Evolutionary conservation across 2,329 filamentous ascomycete genomes (phyloP), one percentile per base, ranked within the genome.

Genomic region (Ascochyta pisi): DNA sequence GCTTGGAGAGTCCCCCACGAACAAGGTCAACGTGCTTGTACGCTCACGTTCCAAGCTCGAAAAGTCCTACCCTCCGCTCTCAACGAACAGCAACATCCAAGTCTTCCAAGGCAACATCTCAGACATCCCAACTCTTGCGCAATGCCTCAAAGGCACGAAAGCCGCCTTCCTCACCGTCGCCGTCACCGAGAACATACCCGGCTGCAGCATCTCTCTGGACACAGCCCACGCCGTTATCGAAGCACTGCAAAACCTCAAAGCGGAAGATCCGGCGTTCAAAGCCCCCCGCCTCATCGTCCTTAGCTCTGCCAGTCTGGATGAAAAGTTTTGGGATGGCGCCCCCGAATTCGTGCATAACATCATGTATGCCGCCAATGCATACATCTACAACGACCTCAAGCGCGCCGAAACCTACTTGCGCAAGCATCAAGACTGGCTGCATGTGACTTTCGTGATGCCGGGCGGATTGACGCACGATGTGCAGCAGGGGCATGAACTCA

Each of bases 131-230:
- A 66, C 81, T 1, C 52, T 83, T 3, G 54, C 61, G 3, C 23
- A 62, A 1, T 81, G 78, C 60, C 51, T 83, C 4, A 62, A 65
- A 6, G 73, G 62, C 48, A 61, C 61, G 43, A 58, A 58, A 3
- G 78, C 76, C 22, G 70, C 80, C 15, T 82, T 83, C 61, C 63
- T 78, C 9, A 71, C 79, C 0, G 63, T 58, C 2, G 53, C 58
- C 15, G 77, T 70, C 27, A 79, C 78, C 55, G 76, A 79, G 67
- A 81, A 82, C 65, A 59, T 78, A 1, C 81, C 81, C 0, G 74
- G 75, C 9, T 77, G 69, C 44, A 66, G 65, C 16, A 54, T 82
- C 2, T 65, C 64, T 2, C 73, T 76, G 44, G 77, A 82, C 58
- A 68, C 64, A 2, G 71, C 77, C 0, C 19, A 52, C 2, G 58